Base-by-base conservation (phyloP, 768 basidiomycete species). In the Pleurotus pulmonarius region DNA sequence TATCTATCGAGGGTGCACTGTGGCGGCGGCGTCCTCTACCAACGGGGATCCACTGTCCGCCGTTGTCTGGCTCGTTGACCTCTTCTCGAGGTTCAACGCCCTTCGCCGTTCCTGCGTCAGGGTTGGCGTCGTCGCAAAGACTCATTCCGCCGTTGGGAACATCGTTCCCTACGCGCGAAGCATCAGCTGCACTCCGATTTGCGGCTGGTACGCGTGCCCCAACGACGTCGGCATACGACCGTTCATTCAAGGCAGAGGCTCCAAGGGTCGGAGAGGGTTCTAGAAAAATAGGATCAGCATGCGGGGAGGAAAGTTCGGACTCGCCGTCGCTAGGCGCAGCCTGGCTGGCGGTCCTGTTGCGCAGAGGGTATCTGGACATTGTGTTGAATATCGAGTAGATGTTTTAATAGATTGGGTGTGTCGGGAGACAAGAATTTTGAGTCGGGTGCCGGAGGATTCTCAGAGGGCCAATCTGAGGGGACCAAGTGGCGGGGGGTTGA, bases 401-500 rank as follows among this genome's bases (percentile, higher is more conserved):
- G 6, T 7, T 29, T 6, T 6, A 29, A 29, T 26, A 26, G 7
- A 26, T 7, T 26, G 26, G 7, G 26, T 26, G 5, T 26, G 26
- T 29, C 8, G 26, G 6, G 13, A 12, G 7, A 6, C 4, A 5
- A 43, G 41, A n/a, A 20, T 47, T 47, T 47, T 16, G 46, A 20
- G n/a, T n/a, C 5, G 46, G 46, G 46, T 44, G n/a, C 7, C 22
- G 8, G 11, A 47, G 46, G 46, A 47, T 18, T 47, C 46, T 47
- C 46, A 47, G 46, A 47, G 46, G 46, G 46, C 46, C 46, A 47
- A 47, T 47, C 46, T 47, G 46, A 47, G 46, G 46, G 46, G 46
- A 47, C 46, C 46, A 47, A 47, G 16, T 15, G 46, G 18, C 18
- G 15, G 43, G 15, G 9, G 3, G 5, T 44, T 15, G 12, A 44